phyloP scores from a whole-genome alignment of 805 yeast genomes.

The Grigorovia jiainica region DNA sequence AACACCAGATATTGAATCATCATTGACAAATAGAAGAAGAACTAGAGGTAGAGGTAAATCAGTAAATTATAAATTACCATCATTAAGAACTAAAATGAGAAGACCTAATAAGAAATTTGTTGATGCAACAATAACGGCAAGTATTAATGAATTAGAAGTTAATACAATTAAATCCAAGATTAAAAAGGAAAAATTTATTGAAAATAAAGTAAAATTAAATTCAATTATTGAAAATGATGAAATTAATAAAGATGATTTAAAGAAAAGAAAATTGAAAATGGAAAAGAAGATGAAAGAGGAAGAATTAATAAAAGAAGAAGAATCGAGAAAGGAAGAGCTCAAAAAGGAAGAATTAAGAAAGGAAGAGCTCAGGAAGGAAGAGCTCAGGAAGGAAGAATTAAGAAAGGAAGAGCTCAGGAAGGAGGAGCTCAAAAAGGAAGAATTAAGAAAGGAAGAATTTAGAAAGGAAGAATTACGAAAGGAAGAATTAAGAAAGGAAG shows the following conservation, averaged over 20 bases:
- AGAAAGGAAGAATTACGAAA: no score
- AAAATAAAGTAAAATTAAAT: neutral
- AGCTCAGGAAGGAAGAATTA: no score
- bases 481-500: no score
- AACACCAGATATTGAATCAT: conserved; percentile 8
- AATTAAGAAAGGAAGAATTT: no score
- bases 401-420: no score
- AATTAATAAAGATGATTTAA: no score
- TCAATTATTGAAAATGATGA: neutral
- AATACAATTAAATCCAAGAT: conserved; percentile 6
- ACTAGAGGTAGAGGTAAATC: conserved; percentile 48
- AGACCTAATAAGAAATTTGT: conserved; percentile 50
- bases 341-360: no score
- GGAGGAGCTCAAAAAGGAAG: no score
- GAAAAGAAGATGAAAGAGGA: no score
- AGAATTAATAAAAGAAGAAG: neutral
- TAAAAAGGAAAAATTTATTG: conserved; percentile 4
- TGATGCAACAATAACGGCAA: conserved; percentile 44
- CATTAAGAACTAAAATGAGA: conserved; percentile 60
- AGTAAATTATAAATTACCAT: conserved; percentile 60
- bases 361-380: no score
- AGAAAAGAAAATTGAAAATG: no score
- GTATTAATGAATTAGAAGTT: conserved; percentile 29
- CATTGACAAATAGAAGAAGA: conserved; percentile 29
- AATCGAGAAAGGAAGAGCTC: no score